Evolutionary conservation across 768 basidiomycete species (phyloP).

Genomic region (Agaricus blazei): DNA sequence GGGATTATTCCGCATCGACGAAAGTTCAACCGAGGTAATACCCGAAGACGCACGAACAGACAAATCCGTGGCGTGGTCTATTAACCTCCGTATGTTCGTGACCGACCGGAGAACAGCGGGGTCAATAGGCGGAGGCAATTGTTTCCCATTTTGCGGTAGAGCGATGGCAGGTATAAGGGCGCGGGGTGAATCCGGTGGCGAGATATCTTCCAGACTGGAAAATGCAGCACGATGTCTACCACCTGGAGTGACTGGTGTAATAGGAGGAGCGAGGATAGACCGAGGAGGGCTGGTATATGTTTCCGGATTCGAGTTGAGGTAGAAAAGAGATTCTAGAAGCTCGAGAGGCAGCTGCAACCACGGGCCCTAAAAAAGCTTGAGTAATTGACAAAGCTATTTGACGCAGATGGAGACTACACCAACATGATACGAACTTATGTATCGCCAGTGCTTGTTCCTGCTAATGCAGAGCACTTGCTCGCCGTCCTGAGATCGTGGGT

Average conservation of each 20-base stretch:
- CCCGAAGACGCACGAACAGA: constrained; percentile 87
- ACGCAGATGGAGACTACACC: constrained; percentile 24
- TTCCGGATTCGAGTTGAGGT: constrained; percentile 73
- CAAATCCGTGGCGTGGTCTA: constrained; percentile 87
- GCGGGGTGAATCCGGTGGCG: constrained; percentile 43
- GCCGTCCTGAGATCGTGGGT: constrained; percentile 23
- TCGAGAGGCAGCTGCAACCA: constrained; percentile 90
- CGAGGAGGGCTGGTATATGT: constrained; percentile 25
- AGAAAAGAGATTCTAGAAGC: constrained; percentile 74
- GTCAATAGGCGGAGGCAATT: constrained; percentile 83
- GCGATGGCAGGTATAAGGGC: constrained; percentile 29
- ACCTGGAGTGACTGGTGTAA: constrained; percentile 10
- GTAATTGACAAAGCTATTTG: constrained; percentile 7
- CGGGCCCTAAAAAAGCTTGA: constrained; percentile 56
- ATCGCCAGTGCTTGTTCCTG: constrained; percentile 92
- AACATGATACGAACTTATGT: constrained; percentile 89
- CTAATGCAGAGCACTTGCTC: constrained; percentile 74
- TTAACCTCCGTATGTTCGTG: constrained; percentile 67
- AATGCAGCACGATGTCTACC: neutral
- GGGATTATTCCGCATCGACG: constrained; percentile 50
- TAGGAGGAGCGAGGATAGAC: constrained; percentile 23
- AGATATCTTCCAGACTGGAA: constrained; percentile 32
- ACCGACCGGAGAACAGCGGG: constrained; percentile 83
- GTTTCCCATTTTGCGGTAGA: constrained; percentile 54
- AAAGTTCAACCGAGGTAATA: constrained; percentile 68